Evolutionary conservation across 2,329 filamentous ascomycete species (phyloP).

Genomic region (Aspergillaceae sp.): DNA sequence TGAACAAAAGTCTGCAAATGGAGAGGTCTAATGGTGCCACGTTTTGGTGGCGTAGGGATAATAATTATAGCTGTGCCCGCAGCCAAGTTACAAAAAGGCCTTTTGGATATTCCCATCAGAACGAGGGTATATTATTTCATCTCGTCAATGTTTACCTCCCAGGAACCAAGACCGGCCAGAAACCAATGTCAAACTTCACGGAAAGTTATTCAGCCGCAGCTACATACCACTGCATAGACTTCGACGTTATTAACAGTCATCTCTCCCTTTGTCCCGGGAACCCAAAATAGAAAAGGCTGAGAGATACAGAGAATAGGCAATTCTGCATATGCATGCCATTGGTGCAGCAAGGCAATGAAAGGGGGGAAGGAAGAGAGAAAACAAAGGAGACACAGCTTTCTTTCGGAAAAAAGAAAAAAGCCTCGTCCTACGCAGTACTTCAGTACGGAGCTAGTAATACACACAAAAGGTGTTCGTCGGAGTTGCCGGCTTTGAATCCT

Average conservation of each 20-base stretch:
- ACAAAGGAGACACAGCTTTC: background rate
- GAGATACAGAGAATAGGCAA: background rate
- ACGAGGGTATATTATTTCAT: too few species aligned
- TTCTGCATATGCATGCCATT: too few species aligned
- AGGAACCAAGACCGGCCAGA: background rate
- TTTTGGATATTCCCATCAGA: too few species aligned
- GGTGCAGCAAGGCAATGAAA: too few species aligned
- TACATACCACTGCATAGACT: too few species aligned
- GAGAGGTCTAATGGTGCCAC: background rate
- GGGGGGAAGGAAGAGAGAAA: background rate
- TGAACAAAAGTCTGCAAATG: background rate
- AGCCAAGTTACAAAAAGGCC: too few species aligned
- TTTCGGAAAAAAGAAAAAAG: background rate
- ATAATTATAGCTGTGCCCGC: too few species aligned
- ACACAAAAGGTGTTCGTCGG: slow-evolving; percentile 16
- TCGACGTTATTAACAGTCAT: background rate
- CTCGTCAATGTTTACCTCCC: background rate
- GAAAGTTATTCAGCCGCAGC: background rate
- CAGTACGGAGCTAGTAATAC: slow-evolving; percentile 8
- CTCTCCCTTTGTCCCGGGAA: background rate
- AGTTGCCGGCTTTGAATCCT: slow-evolving; percentile 9
- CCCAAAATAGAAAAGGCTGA: background rate
- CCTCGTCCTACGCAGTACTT: slow-evolving; percentile 7
- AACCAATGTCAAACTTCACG: background rate
- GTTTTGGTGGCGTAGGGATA: background rate